Base-by-base conservation (phyloP, 345 rosid species). In the Capsella bursapastoris region DNA sequence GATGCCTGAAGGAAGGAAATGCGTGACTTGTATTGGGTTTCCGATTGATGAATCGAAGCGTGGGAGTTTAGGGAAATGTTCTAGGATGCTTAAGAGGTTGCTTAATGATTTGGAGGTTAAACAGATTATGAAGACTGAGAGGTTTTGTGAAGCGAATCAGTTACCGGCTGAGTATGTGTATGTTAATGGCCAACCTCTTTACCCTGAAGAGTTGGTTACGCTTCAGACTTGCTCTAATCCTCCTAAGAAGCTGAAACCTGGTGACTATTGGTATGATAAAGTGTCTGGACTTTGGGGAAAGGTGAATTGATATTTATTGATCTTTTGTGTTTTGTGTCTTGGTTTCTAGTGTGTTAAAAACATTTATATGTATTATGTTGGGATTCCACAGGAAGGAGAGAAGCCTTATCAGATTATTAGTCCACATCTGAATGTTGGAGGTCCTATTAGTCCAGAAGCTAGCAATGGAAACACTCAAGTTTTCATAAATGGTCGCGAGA, bases 271-370 rank as follows among this genome's bases (percentile, higher is more conserved):
- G 99, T 96, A 96, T 67, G 99, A 96, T 80, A 90, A 89, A 87
- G 98, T 92, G 67, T 96, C 99, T 15, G 99, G 99, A 51, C 87
- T 96, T 50, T 96, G 99, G 99, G 99, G 99, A 84, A 92, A 96
- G 98, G 99, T 96, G 83, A 84, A 62, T 34, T 62, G 9, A 9
- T 47, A 15, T 77, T 49, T 68, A 22, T 41, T 41, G 38, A 64
- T 28, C 31, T 44, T 60, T 62, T 68, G 55, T 40, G 18, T 16
- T 43, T 64, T 61, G 18, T 34, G 10, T 72, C 56, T 74, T 61
- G 51, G 41, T 68, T 51, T 55, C 68, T 72, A 15, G 1, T 62
- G 49, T 61, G 45, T 76, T 55, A 15, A 68, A 31, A 80, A 70
- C 27, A 28, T 60, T 83, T 74, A 70, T 71, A 49, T 64, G 3